phyloP scores from a whole-genome alignment of 768 basidiomycete species.

The Kwoniella sp. region DNA sequence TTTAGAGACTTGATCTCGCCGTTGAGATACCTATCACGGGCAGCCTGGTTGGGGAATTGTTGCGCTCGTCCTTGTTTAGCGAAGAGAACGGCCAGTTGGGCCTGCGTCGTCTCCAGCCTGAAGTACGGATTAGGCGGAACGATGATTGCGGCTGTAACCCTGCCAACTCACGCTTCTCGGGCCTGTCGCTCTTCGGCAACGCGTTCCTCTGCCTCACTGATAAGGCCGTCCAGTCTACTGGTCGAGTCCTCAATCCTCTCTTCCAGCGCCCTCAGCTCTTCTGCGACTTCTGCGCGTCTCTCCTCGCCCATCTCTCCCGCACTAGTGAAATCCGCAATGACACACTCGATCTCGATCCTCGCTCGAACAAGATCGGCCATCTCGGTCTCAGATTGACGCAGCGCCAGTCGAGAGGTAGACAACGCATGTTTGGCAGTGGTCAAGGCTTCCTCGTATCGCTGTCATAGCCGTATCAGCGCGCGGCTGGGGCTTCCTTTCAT shows the following conservation, averaged over 20 bases:
- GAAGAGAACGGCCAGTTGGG: conserved; percentile 68
- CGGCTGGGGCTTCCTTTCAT: not conserved
- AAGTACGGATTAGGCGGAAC: too few species aligned
- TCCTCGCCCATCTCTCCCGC: conserved; percentile 65
- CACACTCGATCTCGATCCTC: conserved; percentile 79
- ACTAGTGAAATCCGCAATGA: conserved; percentile 68
- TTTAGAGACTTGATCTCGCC: conserved; percentile 71
- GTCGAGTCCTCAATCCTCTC: conserved; percentile 64
- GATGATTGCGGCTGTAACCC: too few species aligned
- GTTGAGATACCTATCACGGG: conserved; percentile 77
- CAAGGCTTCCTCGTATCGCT: conserved; percentile 72
- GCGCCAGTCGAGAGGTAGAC: conserved; percentile 65
- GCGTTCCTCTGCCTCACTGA: conserved; percentile 65
- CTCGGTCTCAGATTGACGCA: conserved; percentile 73
- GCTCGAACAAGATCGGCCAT: conserved; percentile 79
- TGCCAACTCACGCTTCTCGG: conserved; percentile 54
- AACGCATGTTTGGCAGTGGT: conserved; percentile 65
- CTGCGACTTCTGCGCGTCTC: conserved; percentile 60
- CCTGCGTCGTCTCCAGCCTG: conserved; percentile 68
- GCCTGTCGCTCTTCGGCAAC: conserved; percentile 52
- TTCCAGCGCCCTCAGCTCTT: conserved; percentile 63
- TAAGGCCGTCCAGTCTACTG: conserved; percentile 58
- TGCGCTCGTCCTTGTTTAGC: conserved; percentile 85
- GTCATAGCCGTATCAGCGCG: not conserved
- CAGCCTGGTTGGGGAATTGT: conserved; percentile 74